Evolutionary conservation across 176 grass and related monocot species (phyloP).

Genomic region (Tuctoria greenei): DNA sequence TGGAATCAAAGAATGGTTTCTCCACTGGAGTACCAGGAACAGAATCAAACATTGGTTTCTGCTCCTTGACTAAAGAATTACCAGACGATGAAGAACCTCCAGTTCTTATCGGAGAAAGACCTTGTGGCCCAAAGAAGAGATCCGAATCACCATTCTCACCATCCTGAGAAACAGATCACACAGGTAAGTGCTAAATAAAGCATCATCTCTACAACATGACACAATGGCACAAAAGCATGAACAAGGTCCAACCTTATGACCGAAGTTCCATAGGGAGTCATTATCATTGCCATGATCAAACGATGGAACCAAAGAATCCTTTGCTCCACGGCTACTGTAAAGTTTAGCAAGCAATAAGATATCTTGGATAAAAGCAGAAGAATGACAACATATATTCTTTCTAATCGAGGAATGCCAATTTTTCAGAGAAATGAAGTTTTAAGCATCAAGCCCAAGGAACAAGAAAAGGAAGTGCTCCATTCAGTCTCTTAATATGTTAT

Average conservation of each 20-base stretch:
- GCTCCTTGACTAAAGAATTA: conserved; percentile 49
- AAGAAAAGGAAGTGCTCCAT: neutral
- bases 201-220: conserved; percentile 14
- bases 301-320: conserved; percentile 70
- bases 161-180: conserved; percentile 55
- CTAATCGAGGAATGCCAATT: neutral
- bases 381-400: neutral
- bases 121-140: conserved; percentile 80
- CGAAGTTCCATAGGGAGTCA: conserved; percentile 85
- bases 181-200: conserved; percentile 20
- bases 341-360: conserved; percentile 38
- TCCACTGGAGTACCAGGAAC: conserved; percentile 56
- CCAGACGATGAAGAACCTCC: conserved; percentile 56
- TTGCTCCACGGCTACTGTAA: conserved; percentile 65
- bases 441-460: neutral
- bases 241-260: conserved; percentile 48
- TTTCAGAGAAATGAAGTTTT: neutral
- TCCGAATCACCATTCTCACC: conserved; percentile 71
- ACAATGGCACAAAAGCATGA: conserved; percentile 17
- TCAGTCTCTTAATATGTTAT: neutral
- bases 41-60: conserved; percentile 64
- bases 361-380: conserved; percentile 1
- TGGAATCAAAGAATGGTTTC: conserved; percentile 69
- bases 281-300: conserved; percentile 86
- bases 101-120: conserved; percentile 81